These are phyloP conservation scores for Solanum tarijense DNA, from an alignment of 257 asterid genomes.

Conservation along the genomic window DNA sequence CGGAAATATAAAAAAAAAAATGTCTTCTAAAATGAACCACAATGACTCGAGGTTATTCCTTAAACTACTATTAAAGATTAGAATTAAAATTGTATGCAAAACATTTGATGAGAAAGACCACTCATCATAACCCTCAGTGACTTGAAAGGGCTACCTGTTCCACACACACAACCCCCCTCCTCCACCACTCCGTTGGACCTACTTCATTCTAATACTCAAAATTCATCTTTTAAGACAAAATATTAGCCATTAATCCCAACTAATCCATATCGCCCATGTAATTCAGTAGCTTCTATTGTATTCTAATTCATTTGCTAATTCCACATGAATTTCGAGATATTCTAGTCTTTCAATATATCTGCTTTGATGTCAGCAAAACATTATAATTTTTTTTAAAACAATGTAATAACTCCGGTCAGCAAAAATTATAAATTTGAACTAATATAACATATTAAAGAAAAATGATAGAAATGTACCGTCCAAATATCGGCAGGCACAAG, in stretches of 20 bases:
- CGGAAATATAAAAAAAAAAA: not conserved
- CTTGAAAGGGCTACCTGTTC: not conserved
- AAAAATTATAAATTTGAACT: not conserved
- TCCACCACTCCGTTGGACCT: not conserved
- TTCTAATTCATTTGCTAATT: not conserved
- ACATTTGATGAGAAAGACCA: not conserved
- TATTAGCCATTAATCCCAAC: not conserved
- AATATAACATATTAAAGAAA: not conserved
- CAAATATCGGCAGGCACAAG: conserved; percentile 99
- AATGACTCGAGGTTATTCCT: not conserved
- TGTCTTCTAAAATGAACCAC: not conserved
- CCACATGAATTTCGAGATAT: not conserved
- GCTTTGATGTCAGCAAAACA: not conserved
- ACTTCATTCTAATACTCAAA: not conserved
- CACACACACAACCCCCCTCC: not conserved
- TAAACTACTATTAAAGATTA: not conserved
- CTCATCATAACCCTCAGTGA: not conserved
- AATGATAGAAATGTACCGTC: conserved; percentile 46
- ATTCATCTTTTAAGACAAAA: not conserved
- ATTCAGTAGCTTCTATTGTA: not conserved
- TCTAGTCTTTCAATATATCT: not conserved
- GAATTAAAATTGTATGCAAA: not conserved
- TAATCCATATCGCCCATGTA: not conserved
- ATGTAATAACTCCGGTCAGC: not conserved
- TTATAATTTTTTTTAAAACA: not conserved